Conservation (phyloP, 23 red algal species). For the Gracilaria domingensis region DNA sequence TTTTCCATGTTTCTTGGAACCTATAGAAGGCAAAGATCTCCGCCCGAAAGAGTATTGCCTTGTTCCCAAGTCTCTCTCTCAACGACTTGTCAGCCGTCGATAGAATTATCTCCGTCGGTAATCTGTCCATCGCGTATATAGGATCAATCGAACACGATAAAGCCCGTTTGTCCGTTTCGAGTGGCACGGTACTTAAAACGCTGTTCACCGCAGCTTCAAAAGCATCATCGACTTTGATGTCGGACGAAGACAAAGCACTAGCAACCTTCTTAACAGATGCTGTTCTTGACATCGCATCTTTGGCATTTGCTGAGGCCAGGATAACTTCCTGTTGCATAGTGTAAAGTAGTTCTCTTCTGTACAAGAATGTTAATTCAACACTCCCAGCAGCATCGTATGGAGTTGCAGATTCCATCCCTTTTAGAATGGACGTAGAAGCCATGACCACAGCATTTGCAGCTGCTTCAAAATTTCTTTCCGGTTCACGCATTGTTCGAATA, state of each 20-base stretch:
- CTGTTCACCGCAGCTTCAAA: neutral
- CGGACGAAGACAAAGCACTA: neutral
- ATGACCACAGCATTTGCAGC: neutral
- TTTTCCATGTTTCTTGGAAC: neutral
- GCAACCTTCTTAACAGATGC: neutral
- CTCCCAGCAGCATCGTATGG: neutral
- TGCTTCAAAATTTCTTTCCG: neutral
- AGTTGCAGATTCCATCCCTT: neutral
- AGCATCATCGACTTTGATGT: neutral
- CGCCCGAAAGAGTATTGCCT: slow-evolving; percentile 3
- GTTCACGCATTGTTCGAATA: neutral
- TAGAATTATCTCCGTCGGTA: neutral
- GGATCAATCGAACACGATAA: slow-evolving; percentile 16
- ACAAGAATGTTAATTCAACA: neutral
- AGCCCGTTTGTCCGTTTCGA: neutral
- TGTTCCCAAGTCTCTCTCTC: neutral
- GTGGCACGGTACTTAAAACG: neutral
- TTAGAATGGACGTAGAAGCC: neutral
- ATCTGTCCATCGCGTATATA: slow-evolving; percentile 28
- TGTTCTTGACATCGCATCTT: neutral
- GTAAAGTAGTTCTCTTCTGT: neutral
- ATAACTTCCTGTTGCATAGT: neutral
- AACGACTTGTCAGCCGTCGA: neutral
- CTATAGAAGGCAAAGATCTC: slow-evolving; percentile 17
- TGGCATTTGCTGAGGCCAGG: neutral